A percentile compares a stretch with the other conserved stretches of the same genome.
These are phyloP conservation scores for Fusarium sp. DNA, from an alignment of 2,329 filamentous ascomycete species.

Conservation along the genomic window DNA sequence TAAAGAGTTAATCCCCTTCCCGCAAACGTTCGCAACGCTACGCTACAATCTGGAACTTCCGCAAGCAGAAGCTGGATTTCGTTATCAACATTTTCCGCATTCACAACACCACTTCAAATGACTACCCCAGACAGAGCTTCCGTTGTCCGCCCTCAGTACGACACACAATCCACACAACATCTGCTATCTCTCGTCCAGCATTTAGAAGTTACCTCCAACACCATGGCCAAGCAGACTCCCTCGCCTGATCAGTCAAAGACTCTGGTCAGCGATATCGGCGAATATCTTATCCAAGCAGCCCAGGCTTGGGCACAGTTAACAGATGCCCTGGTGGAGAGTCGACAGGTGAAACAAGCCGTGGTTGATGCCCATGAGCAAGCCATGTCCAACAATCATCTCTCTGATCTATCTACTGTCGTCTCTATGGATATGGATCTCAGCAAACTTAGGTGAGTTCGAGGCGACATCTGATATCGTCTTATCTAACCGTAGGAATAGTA, in stretches of 20 bases:
- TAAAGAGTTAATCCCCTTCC: neutral
- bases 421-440: constrained; percentile 50
- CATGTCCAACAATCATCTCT: constrained; percentile 42
- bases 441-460: constrained; percentile 31
- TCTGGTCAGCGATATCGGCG: constrained; percentile 53
- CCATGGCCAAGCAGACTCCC: constrained; percentile 31
- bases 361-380: constrained; percentile 50
- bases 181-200: constrained; percentile 30
- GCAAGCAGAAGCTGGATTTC: neutral
- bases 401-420: constrained; percentile 50
- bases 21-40: neutral
- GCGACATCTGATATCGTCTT: too few relatives aligned
- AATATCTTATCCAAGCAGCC: constrained; percentile 53
- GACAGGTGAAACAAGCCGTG: constrained; percentile 50
- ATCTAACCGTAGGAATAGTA: constrained; percentile 16
- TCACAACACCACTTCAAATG: constrained; percentile 12
- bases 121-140: constrained; percentile 17
- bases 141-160: constrained; percentile 22
- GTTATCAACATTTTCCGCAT: neutral
- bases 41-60: neutral
- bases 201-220: constrained; percentile 19
- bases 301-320: constrained; percentile 52
- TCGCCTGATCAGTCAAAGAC: constrained; percentile 36
- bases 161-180: constrained; percentile 28
- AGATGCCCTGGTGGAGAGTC: constrained; percentile 50